phyloP scores from a whole-genome alignment of 1,139 yeast genomes.

The Nakaseomyces glabratus region DNA sequence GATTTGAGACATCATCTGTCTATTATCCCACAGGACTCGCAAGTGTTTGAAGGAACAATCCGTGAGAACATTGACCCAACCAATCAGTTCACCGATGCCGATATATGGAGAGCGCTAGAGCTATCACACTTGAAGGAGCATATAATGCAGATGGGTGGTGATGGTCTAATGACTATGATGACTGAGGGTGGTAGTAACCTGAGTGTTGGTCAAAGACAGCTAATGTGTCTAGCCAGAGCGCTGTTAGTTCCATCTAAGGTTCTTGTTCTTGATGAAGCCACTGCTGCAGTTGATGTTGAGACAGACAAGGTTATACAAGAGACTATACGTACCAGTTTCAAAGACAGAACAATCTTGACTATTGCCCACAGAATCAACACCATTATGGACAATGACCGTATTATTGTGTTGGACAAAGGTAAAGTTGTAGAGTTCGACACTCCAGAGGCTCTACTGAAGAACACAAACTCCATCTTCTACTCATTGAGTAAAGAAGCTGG shows the following conservation, averaged over 20 bases:
- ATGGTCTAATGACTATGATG: constrained; percentile 54
- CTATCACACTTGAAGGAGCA: constrained; percentile 77
- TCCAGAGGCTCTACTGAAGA: constrained; percentile 59
- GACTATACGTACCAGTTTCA: constrained; percentile 77
- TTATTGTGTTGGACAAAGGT: constrained; percentile 80
- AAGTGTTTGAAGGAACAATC: constrained; percentile 86
- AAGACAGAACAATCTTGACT: constrained; percentile 82
- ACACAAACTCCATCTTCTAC: constrained; percentile 64
- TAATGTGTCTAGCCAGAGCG: constrained; percentile 87
- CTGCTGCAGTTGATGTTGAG: constrained; percentile 95
- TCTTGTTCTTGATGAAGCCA: constrained; percentile 86
- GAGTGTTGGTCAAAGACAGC: constrained; percentile 86
- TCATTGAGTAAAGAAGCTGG: constrained; percentile 57
- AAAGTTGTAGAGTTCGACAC: constrained; percentile 79
- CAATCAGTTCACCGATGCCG: constrained; percentile 55
- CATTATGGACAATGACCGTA: constrained; percentile 82
- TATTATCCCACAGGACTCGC: constrained; percentile 95
- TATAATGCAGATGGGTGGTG: constrained; percentile 48
- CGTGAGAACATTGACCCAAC: constrained; percentile 88
- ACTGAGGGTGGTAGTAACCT: constrained; percentile 81
- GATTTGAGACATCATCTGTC: constrained; percentile 81
- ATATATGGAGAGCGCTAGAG: constrained; percentile 79
- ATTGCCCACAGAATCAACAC: constrained; percentile 94
- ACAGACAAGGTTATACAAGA: constrained; percentile 83
- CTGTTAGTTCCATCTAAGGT: constrained; percentile 69